Evolutionary conservation across 768 basidiomycete species (phyloP), one percentile per base, ranked within the genome.

Genomic region (Exidia glandulosa): DNA sequence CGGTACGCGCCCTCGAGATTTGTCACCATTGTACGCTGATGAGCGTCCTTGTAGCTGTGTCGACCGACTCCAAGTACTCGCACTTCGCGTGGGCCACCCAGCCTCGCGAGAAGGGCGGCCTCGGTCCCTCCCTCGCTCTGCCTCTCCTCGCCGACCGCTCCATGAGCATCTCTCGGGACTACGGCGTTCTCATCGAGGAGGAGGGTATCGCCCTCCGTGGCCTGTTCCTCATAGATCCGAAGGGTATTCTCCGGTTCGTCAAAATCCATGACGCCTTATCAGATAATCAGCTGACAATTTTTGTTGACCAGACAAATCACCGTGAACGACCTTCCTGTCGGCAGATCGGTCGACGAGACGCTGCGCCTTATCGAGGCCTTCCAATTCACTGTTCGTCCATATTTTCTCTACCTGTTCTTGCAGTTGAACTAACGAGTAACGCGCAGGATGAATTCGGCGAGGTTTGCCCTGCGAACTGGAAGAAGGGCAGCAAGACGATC

Each of bases 271-370:
- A n/a, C n/a, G n/a, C n/a, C 56, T 27, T 23, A 60, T 41, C 55
- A 31, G 54, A 48, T 16, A 30, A 25, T 33, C 37, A 27, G 16
- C 32, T 57, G 16, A 56, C 41, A 13, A 32, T 10, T 23, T 29
- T 33, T 66, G 65, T 23, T 41, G 59, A 12, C 36, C 47, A 88
- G 87, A 62, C 87, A 90, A 77, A 86, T 89, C 65, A 91, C 90
- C 59, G 77, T 95, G 62, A 95, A 95, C 69, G 94, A 96, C 72
- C 81, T 94, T 41, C 90, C 93, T 14, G 92, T 95, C 56, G 94
- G 94, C n/a, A 88, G 94, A 58, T 93, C 90, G 2, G 93, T 95
- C 58, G 92, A 93, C 36, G 94, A 96, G 76, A 94, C 93, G 1
- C 65, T 94, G 58, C 87, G 94, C 61, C 83, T 96, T 56, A 76